Evolutionary conservation across 2,329 filamentous ascomycete species (phyloP), one percentile per base, ranked within the genome.

Genomic region (Thelonectria discophora): DNA sequence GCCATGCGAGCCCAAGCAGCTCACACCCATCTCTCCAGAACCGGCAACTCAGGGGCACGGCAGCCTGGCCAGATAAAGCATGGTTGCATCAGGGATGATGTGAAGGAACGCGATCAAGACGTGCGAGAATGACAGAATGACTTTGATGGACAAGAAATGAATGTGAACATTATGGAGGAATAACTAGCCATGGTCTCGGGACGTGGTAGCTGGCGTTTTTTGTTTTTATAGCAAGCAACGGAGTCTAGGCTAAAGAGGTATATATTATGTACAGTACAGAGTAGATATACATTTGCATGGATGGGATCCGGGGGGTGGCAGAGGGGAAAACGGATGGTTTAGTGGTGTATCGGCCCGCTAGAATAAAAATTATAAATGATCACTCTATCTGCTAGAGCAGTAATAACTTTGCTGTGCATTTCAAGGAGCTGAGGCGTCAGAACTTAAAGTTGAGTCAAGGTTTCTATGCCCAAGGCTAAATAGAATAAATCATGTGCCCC

Each of bases 1-100:
- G 11, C 7, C 21, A 9, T 20, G 10, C 2, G 24, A 50, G 3
- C 57, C 30, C 15, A 63, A 47, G 17, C 55, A 52, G 12, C 65
- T 59, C n/a, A 59, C 61, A 17, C 64, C 66, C 5, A 46, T 69
- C 37, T 64, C 62, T 13, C 57, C 63, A 18, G 65, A 63, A 10
- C 13, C 61, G 13, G 24, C 53, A 7, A 15, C 97, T 46, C 27
- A 55, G 13, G 12, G 15, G 11, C 46, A 46, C 9, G 13, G 5
- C n/a, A 24, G 32, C 6, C 12, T 51, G 24, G 18, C n/a, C 43
- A 15, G n/a, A n/a, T 15, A 39, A 30, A 59, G 62, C 15, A 62
- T 63, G n/a, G 68, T 69, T 46, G 68, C 69, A 12, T 58, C 66
- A 30, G 64, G 66, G 9, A 57, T 67, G 34, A 15, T 71, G 50